phyloP scores from a whole-genome alignment of 257 asterid species.

The Scutellaria minor region DNA sequence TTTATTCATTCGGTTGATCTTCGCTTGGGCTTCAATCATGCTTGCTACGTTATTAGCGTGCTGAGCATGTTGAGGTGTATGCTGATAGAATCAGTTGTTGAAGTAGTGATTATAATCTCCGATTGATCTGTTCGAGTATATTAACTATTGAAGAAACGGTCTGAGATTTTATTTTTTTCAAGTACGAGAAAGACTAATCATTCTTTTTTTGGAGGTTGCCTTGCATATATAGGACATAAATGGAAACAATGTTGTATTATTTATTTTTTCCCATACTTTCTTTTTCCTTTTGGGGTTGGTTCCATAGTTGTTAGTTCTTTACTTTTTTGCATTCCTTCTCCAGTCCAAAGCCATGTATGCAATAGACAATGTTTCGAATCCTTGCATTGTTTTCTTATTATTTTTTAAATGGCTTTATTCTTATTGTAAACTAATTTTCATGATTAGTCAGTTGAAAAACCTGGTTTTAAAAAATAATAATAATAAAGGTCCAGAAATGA shows the following conservation, averaged over 20 bases:
- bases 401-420: background rate
- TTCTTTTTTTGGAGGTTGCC: background rate
- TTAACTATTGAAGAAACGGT: no score
- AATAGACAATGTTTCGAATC: background rate
- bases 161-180: no score
- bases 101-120: conserved; percentile 7
- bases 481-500: background rate
- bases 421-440: background rate
- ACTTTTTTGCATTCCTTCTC: background rate
- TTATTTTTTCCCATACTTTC: background rate
- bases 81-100: background rate
- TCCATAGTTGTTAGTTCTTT: no score
- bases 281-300: background rate
- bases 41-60: conserved; percentile 7
- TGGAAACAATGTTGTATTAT: background rate
- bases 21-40: background rate
- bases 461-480: background rate
- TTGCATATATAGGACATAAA: background rate
- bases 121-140: background rate
- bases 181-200: no score
- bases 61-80: conserved; percentile 1
- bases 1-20: conserved; percentile 2
- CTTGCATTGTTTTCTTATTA: background rate
- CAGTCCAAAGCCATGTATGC: background rate
- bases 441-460: background rate